Evolutionary conservation across 2,329 filamentous ascomycete genomes (phyloP).

Genomic region (Trichoderma sp.): DNA sequence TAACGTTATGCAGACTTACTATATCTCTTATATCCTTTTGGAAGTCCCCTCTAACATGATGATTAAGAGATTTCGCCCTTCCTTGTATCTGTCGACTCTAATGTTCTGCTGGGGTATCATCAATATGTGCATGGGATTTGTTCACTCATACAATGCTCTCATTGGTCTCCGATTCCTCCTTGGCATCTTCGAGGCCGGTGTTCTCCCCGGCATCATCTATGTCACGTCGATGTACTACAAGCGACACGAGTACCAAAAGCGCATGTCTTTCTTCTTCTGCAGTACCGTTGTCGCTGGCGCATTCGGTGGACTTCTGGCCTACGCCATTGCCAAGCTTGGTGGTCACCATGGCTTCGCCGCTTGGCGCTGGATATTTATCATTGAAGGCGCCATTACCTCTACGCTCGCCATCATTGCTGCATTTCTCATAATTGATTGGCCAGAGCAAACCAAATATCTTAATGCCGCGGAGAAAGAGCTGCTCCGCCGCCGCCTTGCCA

Average conservation of each 20-base stretch:
- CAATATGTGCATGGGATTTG: constrained; percentile 50
- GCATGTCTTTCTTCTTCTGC: constrained; percentile 59
- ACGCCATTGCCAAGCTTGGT: constrained; percentile 58
- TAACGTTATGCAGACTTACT: constrained; percentile 30
- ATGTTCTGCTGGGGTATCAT: constrained; percentile 51
- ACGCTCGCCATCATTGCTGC: constrained; percentile 32
- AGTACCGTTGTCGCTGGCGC: constrained; percentile 58
- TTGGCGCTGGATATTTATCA: constrained; percentile 80
- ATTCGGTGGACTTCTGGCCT: constrained; percentile 60
- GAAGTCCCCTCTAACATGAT: constrained; percentile 57
- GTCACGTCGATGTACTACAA: constrained; percentile 56
- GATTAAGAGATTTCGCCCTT: constrained; percentile 52
- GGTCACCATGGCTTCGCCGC: constrained; percentile 43
- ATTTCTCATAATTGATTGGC: constrained; percentile 14
- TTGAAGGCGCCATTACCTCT: constrained; percentile 55
- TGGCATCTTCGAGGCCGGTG: constrained; percentile 52
- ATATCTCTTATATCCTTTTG: constrained; percentile 42
- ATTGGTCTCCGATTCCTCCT: constrained; percentile 46
- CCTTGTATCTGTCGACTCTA: constrained; percentile 50
- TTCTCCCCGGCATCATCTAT: constrained; percentile 61
- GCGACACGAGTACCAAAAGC: constrained; percentile 57
- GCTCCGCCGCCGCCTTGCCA: constrained; percentile 34
- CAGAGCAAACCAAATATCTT: constrained; percentile 39
- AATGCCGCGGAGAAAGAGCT: constrained; percentile 21
- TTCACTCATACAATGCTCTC: constrained; percentile 49